Evolutionary conservation across 176 grass and related monocot genomes (phyloP), one percentile per base, ranked within the genome.

Genomic region (Triticum dicoccoides): DNA sequence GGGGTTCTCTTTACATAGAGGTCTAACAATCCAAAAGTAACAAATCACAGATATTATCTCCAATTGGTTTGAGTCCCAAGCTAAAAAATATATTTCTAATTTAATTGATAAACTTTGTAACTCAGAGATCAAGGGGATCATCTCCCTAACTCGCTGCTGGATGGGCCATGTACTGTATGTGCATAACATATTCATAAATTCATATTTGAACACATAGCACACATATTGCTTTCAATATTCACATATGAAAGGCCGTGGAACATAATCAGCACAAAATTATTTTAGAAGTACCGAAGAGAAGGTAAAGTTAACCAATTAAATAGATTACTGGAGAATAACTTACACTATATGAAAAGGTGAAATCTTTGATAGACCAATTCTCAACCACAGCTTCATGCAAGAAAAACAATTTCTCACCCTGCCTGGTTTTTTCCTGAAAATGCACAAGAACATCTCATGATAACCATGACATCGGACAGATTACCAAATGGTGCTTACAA

Each of bases 281-380:
- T 65, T 64, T 11, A 70, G 18, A 80, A 84, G 68, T 5, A 91
- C 74, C 30, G n/a, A 90, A 80, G 13, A 78, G 67, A 47, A 62
- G 79, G 39, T 86, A 54, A 9, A 87, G 14, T 52, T 59, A 34
- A 76, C 44, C 44, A 85, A 82, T 80, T 5, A 86, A 47, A 33
- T 71, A 74, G 11, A 32, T 76, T 65, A 79, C 49, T 25, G 18
- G 70, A 67, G 65, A 77, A 56, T 18, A 86, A 89, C 93, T 96
- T 88, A 99, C 97, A 90, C 66, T 90, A 88, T 83, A 99, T 85
- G 90, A 9, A 83, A 98, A 96, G 69, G 88, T 86, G 82, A 98
- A 96, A 88, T 96, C 90, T 89, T 85, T 91, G 54, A 42, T 80
- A 70, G 97, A 96, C 97, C 97, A 98, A 65, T 78, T 91, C 86